These are phyloP conservation scores for Nannochloropsis oceanica DNA, from an alignment of 108 stramenopile species.

Conservation along the genomic window DNA sequence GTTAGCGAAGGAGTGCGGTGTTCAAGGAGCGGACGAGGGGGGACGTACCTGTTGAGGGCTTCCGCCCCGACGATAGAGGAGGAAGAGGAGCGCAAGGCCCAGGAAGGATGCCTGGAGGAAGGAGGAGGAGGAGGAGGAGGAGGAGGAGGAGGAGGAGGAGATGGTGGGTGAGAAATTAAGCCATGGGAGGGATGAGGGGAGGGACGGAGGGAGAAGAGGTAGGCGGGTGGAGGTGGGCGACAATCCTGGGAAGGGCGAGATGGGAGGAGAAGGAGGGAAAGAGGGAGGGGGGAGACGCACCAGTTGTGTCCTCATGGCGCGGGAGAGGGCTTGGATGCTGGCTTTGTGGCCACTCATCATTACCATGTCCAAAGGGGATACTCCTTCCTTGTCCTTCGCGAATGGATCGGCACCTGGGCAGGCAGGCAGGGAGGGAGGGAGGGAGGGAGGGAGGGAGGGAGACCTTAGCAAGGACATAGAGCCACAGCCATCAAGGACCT, in stretches of 20 bases:
- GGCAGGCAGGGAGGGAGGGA: not conserved
- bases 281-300: not conserved
- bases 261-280: not conserved
- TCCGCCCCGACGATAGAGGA: not conserved
- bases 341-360: not conserved
- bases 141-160: too few species aligned
- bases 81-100: not conserved
- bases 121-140: not conserved
- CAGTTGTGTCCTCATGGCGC: not conserved
- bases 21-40: not conserved
- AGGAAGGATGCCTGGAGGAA: not conserved
- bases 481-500: not conserved
- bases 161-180: too few species aligned
- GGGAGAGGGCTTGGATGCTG: not conserved
- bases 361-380: not conserved
- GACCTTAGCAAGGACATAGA: not conserved
- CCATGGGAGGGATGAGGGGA: not conserved
- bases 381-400: not conserved
- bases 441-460: not conserved
- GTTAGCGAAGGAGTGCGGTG: not conserved
- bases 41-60: not conserved
- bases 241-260: too few species aligned
- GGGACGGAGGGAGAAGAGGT: not conserved
- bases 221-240: too few species aligned
- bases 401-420: not conserved